Base-by-base conservation (phyloP, 2,329 filamentous ascomycete species). In the Parasarocladium wereldwijsianum region DNA sequence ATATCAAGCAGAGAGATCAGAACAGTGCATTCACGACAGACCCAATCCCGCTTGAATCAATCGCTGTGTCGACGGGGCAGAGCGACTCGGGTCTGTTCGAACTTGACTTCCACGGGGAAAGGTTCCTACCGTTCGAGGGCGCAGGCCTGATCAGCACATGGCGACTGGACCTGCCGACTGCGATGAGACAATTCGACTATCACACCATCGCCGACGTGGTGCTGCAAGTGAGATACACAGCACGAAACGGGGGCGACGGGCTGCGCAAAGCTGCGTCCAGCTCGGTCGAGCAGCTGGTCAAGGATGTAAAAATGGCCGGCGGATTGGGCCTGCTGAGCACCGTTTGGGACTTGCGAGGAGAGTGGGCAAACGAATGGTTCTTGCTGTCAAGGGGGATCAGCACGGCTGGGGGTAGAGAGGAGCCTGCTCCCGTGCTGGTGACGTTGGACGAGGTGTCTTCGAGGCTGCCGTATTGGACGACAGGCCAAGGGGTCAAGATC, bases 61-160 rank as follows among this genome's bases (percentile, higher is more conserved):
- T 54, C 9, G 49, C 47, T 8, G 31, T 46, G 8, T 17, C 14
- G 4, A 12, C 18, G 8, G 13, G 17, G 13, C 14, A 15, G 12
- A 9, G 40, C n/a, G 54, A 57, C 36, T 12, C 33, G 4, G 53
- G 54, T 12, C 24, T 44, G 2, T 54, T 55, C 33, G 45, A 54
- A 12, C 36, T 52, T 10, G 27, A 33, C 31, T 48, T 52, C 37
- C 22, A 24, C 6, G 42, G 37, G 17, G 43, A 50, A 12, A 37
- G 44, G 4, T 54, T 46, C 33, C n/a, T 41, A 6, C 54, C 54
- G 4, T 57, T 58, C 27, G 54, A 58, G 34, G 40, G 44, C 24
- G 49, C 49, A 4, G 54, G 54, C 5, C 47, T 34, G 4, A 43
- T 54, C 25, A 36, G 32, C 27, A 20, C 12, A 8, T 57, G 50